Evolutionary conservation across 164 flowering plant species (phyloP).

Genomic region (Sextonia rubra): DNA sequence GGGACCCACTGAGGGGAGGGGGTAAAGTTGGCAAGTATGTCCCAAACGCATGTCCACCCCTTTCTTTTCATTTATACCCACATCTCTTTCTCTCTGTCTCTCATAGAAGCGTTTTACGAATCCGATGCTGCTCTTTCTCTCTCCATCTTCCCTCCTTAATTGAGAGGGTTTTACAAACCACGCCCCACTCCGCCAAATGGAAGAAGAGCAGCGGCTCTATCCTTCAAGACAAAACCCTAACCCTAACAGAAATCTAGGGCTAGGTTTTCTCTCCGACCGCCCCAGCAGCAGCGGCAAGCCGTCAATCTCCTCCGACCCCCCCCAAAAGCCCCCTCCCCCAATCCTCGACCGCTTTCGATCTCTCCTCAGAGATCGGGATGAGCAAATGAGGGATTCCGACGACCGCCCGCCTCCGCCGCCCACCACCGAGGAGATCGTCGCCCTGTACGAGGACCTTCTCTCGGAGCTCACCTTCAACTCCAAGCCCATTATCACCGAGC

Average conservation of each 20-base stretch:
- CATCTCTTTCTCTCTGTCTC: too few relatives aligned
- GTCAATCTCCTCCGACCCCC: slow-evolving; percentile 10
- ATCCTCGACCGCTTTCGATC: slow-evolving; percentile 60
- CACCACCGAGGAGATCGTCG: slow-evolving; percentile 58
- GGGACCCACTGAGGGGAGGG: too few relatives aligned
- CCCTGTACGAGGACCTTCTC: slow-evolving; percentile 57
- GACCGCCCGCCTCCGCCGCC: slow-evolving; percentile 24
- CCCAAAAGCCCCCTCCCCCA: slow-evolving; percentile 30
- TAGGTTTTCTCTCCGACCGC: not conserved
- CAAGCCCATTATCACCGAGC: slow-evolving; percentile 93
- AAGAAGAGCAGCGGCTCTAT: not conserved
- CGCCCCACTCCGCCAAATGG: too few relatives aligned
- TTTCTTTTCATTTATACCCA: too few relatives aligned
- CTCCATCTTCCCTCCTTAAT: too few relatives aligned
- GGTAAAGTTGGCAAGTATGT: too few relatives aligned
- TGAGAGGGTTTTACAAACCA: too few relatives aligned
- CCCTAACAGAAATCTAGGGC: not conserved
- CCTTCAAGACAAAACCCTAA: not conserved
- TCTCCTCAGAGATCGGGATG: slow-evolving; percentile 62
- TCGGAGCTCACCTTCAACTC: slow-evolving; percentile 76
- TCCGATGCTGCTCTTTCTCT: too few relatives aligned
- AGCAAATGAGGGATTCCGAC: slow-evolving; percentile 37
- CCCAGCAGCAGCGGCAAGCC: not conserved
- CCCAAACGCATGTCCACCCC: too few relatives aligned
- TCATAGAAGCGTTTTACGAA: too few relatives aligned